phyloP scores from a whole-genome alignment of 257 asterid species.

The Solanum bukasovii region DNA sequence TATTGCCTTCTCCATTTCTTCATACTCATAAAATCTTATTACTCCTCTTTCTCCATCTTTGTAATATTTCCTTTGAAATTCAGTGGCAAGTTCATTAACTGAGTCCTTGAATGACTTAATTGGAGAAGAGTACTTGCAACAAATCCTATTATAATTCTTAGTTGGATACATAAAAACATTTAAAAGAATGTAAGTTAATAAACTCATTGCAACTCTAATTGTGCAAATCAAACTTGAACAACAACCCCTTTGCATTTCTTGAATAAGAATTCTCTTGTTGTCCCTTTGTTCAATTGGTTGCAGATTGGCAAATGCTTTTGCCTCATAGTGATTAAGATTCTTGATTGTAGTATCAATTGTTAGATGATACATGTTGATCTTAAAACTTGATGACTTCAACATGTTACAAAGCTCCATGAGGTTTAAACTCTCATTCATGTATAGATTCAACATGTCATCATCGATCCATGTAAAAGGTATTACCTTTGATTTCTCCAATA shows the following conservation, averaged over 20 bases:
- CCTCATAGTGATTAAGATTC: neutral
- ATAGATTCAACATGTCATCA: neutral
- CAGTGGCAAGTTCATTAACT: neutral
- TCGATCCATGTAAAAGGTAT: neutral
- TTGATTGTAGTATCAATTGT: neutral
- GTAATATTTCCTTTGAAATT: neutral
- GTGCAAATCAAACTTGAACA: neutral
- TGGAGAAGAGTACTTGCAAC: neutral
- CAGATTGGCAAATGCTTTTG: neutral
- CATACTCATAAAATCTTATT: neutral
- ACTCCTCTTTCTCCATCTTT: neutral
- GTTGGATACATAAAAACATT: neutral
- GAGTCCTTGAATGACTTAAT: slow-evolving; percentile 3
- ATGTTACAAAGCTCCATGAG: slow-evolving; percentile 7
- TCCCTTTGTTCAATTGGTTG: neutral
- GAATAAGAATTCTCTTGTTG: neutral
- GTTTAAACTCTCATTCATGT: slow-evolving; percentile 11
- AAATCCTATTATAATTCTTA: neutral
- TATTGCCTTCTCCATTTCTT: neutral
- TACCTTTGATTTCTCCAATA: neutral
- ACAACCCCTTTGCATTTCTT: neutral
- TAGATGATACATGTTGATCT: neutral
- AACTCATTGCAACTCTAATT: slow-evolving; percentile 6
- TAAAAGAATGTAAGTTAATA: neutral
- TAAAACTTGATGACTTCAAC: slow-evolving; percentile 7